Base-by-base conservation (phyloP, 2,329 filamentous ascomycete genomes). In the Elsinoe australis region DNA sequence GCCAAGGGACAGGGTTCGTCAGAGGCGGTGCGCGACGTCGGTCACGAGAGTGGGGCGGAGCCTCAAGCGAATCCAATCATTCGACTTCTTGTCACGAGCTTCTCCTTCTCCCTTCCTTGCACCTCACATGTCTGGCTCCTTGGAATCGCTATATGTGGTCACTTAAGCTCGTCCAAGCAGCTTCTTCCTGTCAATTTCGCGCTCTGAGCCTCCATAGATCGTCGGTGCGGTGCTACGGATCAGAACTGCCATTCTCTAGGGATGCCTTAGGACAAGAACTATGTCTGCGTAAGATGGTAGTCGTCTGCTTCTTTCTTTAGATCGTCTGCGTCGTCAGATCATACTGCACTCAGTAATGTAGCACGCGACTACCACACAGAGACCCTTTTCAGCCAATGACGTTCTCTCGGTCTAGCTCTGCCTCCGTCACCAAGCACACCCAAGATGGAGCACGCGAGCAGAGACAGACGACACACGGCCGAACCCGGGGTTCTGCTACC, bases 221-320 rank as follows among this genome's bases (percentile, higher is more conserved):
- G 17, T 31, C 26, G 36, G 36, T n/a, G 26, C 26, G 26, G 26
- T 29, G 26, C 26, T 12, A 29, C 26, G 26, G 26, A 29, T 29
- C 26, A 19, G 39, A 32, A 28, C 39, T 24, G 14, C 15, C 21
- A 28, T 24, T 17, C 39, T 28, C 21, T 26, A 32, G 24, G 17
- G 17, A 14, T 29, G 24, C 39, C 39, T 44, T 44, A 44, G 39
- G 39, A 44, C 39, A 44, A 44, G 39, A 44, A 44, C 39, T 44
- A 44, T 44, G 39, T 39, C 39, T 44, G 39, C 39, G 39, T 44
- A 44, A 44, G 39, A 26, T 44, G 29, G 29, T 44, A 22, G 39
- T 44, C 39, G 39, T 44, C 39, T 44, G 10, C 39, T 10, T 29
- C 17, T 31, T 26, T 26, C 39, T n/a, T 29, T 15, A 12, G 28